Conservation (phyloP, 306 rosid genomes). For the Macrotyloma uniflorum region DNA sequence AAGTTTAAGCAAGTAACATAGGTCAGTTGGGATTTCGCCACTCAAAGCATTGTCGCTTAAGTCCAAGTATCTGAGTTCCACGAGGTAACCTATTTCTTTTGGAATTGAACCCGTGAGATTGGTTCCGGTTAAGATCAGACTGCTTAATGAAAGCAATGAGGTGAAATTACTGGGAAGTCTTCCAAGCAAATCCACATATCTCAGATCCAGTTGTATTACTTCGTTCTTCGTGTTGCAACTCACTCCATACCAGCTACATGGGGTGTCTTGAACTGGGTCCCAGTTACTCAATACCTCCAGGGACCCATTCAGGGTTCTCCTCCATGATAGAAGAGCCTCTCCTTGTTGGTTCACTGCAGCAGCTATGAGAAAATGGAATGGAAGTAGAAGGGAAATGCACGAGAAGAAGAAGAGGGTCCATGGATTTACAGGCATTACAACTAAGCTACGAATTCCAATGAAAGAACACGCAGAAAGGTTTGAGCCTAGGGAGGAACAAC, state of each 20-base stretch:
- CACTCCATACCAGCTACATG: slow-evolving; percentile 88
- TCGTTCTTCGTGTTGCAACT: slow-evolving; percentile 60
- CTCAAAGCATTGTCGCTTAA: slow-evolving; percentile 72
- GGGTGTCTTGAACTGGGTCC: slow-evolving; percentile 64
- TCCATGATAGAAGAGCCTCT: slow-evolving; percentile 82
- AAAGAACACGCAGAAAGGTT: slow-evolving; percentile 45
- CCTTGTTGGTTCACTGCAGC: slow-evolving; percentile 79
- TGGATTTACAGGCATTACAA: slow-evolving; percentile 92
- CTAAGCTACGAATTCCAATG: slow-evolving; percentile 64
- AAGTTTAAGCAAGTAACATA: slow-evolving; percentile 55
- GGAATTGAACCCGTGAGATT: slow-evolving; percentile 92
- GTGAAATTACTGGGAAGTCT: slow-evolving; percentile 61
- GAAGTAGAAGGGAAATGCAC: slow-evolving; percentile 50
- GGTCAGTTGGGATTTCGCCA: slow-evolving; percentile 74
- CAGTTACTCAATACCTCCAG: slow-evolving; percentile 53
- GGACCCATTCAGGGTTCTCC: slow-evolving; percentile 71
- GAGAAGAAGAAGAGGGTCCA: slow-evolving; percentile 63
- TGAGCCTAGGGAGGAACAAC: slow-evolving; percentile 85
- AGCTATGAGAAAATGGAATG: slow-evolving; percentile 33
- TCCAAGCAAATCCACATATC: slow-evolving; percentile 72
- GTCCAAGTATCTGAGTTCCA: slow-evolving; percentile 57
- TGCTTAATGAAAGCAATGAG: slow-evolving; percentile 59
- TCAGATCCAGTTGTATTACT: slow-evolving; percentile 64
- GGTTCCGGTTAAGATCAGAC: slow-evolving; percentile 65
- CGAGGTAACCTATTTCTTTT: slow-evolving; percentile 52